Evolutionary conservation across 495 filamentous ascomycete genomes (phyloP).

Genomic region (Jackrogersella minutella): DNA sequence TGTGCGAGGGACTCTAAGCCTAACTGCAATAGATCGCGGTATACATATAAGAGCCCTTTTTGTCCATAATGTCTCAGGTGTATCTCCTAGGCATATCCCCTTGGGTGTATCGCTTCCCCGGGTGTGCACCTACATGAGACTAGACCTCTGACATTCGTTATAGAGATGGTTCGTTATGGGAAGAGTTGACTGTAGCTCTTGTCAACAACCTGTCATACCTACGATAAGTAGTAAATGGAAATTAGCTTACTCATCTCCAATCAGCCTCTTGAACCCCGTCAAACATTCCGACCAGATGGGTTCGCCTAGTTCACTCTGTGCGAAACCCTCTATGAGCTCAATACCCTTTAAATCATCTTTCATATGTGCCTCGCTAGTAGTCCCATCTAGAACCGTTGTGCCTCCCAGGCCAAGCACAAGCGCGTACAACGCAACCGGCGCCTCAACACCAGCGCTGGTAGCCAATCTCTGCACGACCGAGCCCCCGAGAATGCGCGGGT

Average conservation of each 20-base stretch:
- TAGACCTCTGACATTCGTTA: too few species aligned
- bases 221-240: not conserved
- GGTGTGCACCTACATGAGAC: too few species aligned
- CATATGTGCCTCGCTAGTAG: constrained; percentile 70
- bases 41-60: too few species aligned
- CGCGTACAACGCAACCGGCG: constrained; percentile 68
- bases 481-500: constrained; percentile 62
- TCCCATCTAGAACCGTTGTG: constrained; percentile 73
- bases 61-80: too few species aligned
- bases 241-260: constrained; percentile 45
- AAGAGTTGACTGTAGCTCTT: too few species aligned
- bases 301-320: constrained; percentile 49
- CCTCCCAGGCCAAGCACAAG: constrained; percentile 68
- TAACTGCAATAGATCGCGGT: too few species aligned
- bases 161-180: too few species aligned
- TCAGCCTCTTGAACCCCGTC: constrained; percentile 55
- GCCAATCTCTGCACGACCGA: constrained; percentile 62
- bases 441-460: constrained; percentile 53
- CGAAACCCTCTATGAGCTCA: constrained; percentile 58
- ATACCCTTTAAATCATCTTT: constrained; percentile 66
- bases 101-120: not conserved
- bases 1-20: too few species aligned
- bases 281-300: constrained; percentile 57
- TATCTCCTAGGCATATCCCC: too few species aligned
- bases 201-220: too few species aligned